phyloP scores from a whole-genome alignment of 2,329 filamentous ascomycete genomes.

The Cladosporium sp. region DNA sequence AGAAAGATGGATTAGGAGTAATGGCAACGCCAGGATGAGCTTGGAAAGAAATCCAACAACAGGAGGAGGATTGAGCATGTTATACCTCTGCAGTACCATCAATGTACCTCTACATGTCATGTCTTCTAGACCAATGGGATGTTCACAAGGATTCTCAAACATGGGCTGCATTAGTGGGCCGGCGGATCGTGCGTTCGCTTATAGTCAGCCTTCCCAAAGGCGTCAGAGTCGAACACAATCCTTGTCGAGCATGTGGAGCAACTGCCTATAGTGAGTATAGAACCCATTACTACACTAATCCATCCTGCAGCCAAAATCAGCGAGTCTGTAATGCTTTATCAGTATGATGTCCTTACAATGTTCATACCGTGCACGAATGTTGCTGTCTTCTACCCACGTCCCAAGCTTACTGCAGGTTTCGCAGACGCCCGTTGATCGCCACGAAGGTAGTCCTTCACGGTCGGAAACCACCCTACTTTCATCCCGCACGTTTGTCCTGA shows the following conservation, averaged over 20 bases:
- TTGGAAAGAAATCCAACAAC: neutral
- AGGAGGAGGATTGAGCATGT: neutral
- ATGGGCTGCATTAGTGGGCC: neutral
- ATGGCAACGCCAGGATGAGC: neutral
- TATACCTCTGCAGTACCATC: neutral
- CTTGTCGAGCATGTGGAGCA: neutral
- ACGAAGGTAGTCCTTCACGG: neutral
- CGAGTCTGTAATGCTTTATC: no score
- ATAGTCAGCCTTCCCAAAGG: neutral
- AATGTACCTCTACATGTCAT: slow-evolving; percentile 2
- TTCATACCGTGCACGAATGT: neutral
- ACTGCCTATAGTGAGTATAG: neutral
- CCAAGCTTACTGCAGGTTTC: neutral
- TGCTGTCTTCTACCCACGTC: no score
- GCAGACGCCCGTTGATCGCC: neutral
- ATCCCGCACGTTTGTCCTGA: no score
- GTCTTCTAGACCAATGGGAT: neutral
- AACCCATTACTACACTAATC: no score
- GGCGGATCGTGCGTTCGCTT: neutral
- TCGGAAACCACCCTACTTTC: neutral
- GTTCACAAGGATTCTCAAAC: neutral
- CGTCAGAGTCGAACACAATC: slow-evolving; percentile 7
- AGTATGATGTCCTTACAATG: neutral
- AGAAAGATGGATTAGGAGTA: slow-evolving; percentile 11
- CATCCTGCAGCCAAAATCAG: no score